Evolutionary conservation across 2,329 filamentous ascomycete species (phyloP).

Genomic region (Trichocomaceae sp.): DNA sequence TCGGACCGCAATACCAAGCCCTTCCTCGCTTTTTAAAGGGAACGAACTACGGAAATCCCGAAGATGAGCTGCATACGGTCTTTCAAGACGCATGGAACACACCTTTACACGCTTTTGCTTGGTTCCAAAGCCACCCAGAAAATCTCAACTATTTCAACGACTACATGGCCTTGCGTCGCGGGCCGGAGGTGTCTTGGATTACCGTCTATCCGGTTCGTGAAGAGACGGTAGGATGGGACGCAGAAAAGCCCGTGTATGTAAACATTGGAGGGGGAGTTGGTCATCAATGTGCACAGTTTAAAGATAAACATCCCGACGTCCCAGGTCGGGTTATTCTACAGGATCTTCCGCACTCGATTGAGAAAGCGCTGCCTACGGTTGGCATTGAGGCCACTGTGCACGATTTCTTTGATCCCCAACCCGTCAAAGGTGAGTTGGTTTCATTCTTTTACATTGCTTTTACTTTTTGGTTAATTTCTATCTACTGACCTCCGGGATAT

Average conservation of each 20-base stretch:
- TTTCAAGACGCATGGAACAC: neutral
- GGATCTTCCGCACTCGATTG: neutral
- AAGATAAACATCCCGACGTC: neutral
- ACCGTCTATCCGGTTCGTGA: neutral
- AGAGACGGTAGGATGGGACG: neutral
- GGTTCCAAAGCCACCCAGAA: neutral
- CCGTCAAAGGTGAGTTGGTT: constrained; percentile 1
- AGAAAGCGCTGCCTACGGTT: neutral
- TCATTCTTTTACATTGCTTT: neutral
- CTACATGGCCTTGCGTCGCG: neutral
- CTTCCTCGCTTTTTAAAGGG: neutral
- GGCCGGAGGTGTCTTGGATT: neutral
- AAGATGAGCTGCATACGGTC: neutral
- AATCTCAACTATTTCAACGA: neutral
- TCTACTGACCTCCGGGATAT: too few relatives aligned
- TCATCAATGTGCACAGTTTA: neutral
- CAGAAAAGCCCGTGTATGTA: neutral
- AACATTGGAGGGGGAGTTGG: neutral
- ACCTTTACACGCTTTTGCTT: neutral
- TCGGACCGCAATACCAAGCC: neutral
- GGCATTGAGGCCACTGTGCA: constrained; percentile 5
- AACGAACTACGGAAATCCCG: neutral
- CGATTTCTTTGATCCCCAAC: constrained; percentile 12
- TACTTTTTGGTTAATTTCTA: too few relatives aligned
- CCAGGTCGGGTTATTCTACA: neutral